A percentile compares a stretch with the other conserved stretches of the same genome.
phyloP scores from a whole-genome alignment of 192 early-diverging fungal genomes.

The Backusella mclennaniae region DNA sequence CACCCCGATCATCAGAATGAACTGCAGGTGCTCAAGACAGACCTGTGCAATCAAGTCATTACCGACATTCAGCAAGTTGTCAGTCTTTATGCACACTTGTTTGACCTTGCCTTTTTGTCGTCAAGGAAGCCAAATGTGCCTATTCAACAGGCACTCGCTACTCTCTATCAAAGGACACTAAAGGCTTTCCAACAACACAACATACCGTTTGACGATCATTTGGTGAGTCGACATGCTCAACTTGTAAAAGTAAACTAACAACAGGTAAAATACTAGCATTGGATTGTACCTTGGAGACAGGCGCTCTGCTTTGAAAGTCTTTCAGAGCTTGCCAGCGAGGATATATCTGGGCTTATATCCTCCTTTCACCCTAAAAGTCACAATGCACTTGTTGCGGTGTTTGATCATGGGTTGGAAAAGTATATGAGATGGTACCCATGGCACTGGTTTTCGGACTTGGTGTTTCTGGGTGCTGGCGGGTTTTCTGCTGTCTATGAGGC shows the following conservation, averaged over 20 bases:
- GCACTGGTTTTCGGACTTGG: slow-evolving; percentile 28
- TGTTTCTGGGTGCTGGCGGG: slow-evolving; percentile 27
- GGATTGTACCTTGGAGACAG: slow-evolving; percentile 33
- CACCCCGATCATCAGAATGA: slow-evolving; percentile 24
- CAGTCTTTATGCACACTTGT: slow-evolving; percentile 12
- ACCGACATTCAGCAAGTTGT: slow-evolving; percentile 21
- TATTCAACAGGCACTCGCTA: not conserved
- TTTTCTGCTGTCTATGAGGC: slow-evolving; percentile 31
- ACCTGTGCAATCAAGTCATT: slow-evolving; percentile 20
- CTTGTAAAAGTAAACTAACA: not conserved
- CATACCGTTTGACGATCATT: slow-evolving; percentile 29
- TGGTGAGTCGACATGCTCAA: slow-evolving; percentile 12
- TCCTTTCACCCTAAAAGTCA: slow-evolving; percentile 23
- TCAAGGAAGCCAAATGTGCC: not conserved
- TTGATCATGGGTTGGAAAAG: slow-evolving; percentile 21
- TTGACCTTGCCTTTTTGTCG: slow-evolving; percentile 14
- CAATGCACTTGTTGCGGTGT: slow-evolving; percentile 15
- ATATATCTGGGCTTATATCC: slow-evolving; percentile 9
- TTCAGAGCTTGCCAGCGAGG: slow-evolving; percentile 4
- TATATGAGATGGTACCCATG: slow-evolving; percentile 35
- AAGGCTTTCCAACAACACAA: slow-evolving; percentile 10
- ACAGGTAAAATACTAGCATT: slow-evolving; percentile 14
- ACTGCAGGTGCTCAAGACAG: slow-evolving; percentile 23
- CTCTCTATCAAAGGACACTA: slow-evolving; percentile 22
- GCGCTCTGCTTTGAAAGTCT: slow-evolving; percentile 27